Percentiles rank a stretch among this genome's conserved stretches.
These are phyloP conservation scores for Chrysanthemum seticuspe DNA, from an alignment of 129 eudicot species.

Conservation along the genomic window DNA sequence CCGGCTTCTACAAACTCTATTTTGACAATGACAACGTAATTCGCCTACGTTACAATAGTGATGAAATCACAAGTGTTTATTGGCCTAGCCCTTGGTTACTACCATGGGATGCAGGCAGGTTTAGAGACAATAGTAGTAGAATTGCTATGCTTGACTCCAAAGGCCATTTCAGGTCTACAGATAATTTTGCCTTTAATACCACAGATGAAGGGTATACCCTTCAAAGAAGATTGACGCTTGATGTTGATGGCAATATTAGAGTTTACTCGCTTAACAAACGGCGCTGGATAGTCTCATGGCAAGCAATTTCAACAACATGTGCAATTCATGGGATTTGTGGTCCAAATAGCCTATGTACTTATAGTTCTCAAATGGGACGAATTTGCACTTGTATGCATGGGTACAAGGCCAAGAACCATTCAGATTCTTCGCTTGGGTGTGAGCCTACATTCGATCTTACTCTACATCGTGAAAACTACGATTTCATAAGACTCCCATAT, in stretches of 20 bases:
- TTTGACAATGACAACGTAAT: background rate
- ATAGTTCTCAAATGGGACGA: background rate
- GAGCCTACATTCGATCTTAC: constrained; percentile 1
- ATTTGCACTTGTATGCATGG: constrained; percentile 1
- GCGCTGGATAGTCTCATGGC: background rate
- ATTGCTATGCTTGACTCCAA: background rate
- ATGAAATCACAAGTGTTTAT: background rate
- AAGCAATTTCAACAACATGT: background rate
- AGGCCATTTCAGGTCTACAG: background rate
- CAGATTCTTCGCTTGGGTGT: constrained; percentile 3
- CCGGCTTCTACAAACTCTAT: background rate
- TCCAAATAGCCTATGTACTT: background rate
- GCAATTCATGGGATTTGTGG: constrained; percentile 1
- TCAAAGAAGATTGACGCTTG: constrained; percentile 7
- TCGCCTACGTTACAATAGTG: background rate
- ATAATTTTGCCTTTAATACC: background rate
- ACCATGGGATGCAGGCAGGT: background rate
- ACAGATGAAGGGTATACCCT: background rate
- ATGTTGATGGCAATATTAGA: constrained; percentile 12
- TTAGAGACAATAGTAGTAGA: constrained; percentile 3
- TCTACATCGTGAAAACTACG: background rate
- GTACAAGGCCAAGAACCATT: background rate
- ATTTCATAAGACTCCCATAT: background rate
- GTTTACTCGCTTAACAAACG: background rate
- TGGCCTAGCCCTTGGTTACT: constrained; percentile 1